Evolutionary conservation across 306 rosid species (phyloP).

Genomic region (Sesbania bispinosa): DNA sequence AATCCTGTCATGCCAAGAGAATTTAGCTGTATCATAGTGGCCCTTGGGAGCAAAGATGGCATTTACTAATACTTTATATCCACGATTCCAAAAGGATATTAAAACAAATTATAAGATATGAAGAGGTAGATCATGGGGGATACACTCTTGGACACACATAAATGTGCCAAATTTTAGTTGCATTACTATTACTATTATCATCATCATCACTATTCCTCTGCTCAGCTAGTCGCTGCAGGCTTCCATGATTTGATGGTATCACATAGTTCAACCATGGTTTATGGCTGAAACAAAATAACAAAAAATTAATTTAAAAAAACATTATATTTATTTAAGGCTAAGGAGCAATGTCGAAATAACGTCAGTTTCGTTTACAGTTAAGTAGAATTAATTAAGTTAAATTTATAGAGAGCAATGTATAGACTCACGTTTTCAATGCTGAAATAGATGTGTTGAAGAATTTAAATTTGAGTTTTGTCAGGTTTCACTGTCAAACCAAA

Average conservation of each 20-base stretch:
- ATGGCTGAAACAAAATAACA: neutral
- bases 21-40: slow-evolving; percentile 40
- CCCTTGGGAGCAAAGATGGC: slow-evolving; percentile 33
- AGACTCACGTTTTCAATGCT: no score
- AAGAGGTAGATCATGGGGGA: neutral
- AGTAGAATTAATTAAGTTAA: no score
- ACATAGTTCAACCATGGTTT: neutral
- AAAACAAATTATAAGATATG: neutral
- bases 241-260: slow-evolving; percentile 5
- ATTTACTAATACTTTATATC: slow-evolving; percentile 9
- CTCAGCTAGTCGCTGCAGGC: slow-evolving; percentile 18
- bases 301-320: neutral
- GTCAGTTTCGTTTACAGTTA: no score
- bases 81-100: slow-evolving; percentile 6
- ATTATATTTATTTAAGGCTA: neutral
- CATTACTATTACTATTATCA: no score
- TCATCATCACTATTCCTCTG: neutral
- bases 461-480: no score
- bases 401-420: no score
- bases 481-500: no score
- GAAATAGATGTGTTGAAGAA: no score
- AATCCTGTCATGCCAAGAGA: slow-evolving; percentile 30
- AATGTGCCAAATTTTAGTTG: slow-evolving; percentile 36
- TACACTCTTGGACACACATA: slow-evolving; percentile 22
- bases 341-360: slow-evolving; percentile 1